Base-by-base conservation (phyloP, 2,329 filamentous ascomycete species). In the Polytolypa hystricis region DNA sequence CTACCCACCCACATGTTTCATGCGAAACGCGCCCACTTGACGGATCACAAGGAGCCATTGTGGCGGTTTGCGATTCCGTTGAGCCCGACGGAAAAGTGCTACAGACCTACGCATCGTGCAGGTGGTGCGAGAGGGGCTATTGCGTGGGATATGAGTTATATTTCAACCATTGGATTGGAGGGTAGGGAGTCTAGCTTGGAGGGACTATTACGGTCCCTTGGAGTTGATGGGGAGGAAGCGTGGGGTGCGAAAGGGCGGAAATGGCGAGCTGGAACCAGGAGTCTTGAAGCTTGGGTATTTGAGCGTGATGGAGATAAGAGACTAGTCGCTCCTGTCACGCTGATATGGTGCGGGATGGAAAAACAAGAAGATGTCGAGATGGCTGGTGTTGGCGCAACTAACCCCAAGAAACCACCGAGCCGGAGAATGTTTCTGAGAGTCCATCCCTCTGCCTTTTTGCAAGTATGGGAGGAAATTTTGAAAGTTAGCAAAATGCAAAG, bases 1-100 rank as follows among this genome's bases (percentile, higher is more conserved):
- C 67, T 98, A 11, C 91, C 91, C 0, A 96, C 91, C 5, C 91
- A 98, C 57, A 64, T 93, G 45, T 98, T 83, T 73, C 87, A 94
- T 60, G 79, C 89, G 2, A 98, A 98, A 59, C 71, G 91, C 41
- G 85, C 91, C 15, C 81, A 74, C 42, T 93, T 98, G 83, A 86
- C 86, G 1, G 71, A 75, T 5, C 81, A 84, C 0, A 79, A 74
- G 33, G 71, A 81, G 30, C 81, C 84, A 3, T 61, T 91, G n/a
- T 98, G 91, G 91, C 74, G 86, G 27, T 94, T 95, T 58, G 77
- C 84, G 1, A 66, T 96, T 16, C 85, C 87, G 0, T 58, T 93
- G 44, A 85, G 83, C 4, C 85, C 89, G 0, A 93, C 82, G 18
- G 79, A 85, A 53, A 98, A 98, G 65, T 79, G 81, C 35, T 95